Percentiles rank a stretch among this genome's conserved stretches.
phyloP scores from a whole-genome alignment of 1,139 yeast genomes.

The Lodderomyces orthopsilosis region DNA sequence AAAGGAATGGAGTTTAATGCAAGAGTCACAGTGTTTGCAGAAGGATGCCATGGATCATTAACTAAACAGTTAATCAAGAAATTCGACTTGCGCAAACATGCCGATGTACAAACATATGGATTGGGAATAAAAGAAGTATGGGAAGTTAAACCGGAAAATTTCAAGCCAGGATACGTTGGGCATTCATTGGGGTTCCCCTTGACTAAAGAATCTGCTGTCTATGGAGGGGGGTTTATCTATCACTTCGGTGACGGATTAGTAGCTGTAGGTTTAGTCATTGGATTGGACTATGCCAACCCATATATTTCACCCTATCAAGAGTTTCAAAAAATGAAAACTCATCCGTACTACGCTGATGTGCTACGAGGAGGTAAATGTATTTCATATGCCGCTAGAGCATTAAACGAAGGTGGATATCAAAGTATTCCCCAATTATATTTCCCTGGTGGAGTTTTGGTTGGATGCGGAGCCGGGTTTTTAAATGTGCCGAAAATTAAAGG shows the following conservation, averaged over 20 bases:
- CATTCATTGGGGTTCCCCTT: slow-evolving; percentile 93
- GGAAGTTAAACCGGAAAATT: slow-evolving; percentile 88
- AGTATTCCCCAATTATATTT: slow-evolving; percentile 83
- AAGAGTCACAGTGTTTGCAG: slow-evolving; percentile 82
- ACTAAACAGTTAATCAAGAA: slow-evolving; percentile 71
- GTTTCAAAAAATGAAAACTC: slow-evolving; percentile 89
- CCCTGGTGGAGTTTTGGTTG: slow-evolving; percentile 95
- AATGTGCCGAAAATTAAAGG: slow-evolving; percentile 97
- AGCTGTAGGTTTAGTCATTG: slow-evolving; percentile 85
- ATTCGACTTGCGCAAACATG: slow-evolving; percentile 62
- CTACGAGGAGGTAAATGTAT: slow-evolving; percentile 88
- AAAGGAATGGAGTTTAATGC: slow-evolving; percentile 97
- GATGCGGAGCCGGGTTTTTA: slow-evolving; percentile 94
- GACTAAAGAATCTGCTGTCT: slow-evolving; percentile 48
- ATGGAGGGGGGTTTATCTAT: slow-evolving; percentile 97
- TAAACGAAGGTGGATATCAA: slow-evolving; percentile 94
- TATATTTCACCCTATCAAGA: slow-evolving; percentile 94
- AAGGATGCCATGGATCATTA: slow-evolving; percentile 96
- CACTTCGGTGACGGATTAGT: slow-evolving; percentile 94
- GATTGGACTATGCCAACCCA: slow-evolving; percentile 90
- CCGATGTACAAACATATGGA: slow-evolving; percentile 87
- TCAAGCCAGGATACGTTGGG: slow-evolving; percentile 75
- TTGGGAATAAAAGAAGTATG: slow-evolving; percentile 94
- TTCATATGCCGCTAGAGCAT: slow-evolving; percentile 91
- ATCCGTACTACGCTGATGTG: slow-evolving; percentile 76